Evolutionary conservation across 2,329 filamentous ascomycete species (phyloP), one percentile per base, ranked within the genome.

Genomic region (Penicillium nordicum): DNA sequence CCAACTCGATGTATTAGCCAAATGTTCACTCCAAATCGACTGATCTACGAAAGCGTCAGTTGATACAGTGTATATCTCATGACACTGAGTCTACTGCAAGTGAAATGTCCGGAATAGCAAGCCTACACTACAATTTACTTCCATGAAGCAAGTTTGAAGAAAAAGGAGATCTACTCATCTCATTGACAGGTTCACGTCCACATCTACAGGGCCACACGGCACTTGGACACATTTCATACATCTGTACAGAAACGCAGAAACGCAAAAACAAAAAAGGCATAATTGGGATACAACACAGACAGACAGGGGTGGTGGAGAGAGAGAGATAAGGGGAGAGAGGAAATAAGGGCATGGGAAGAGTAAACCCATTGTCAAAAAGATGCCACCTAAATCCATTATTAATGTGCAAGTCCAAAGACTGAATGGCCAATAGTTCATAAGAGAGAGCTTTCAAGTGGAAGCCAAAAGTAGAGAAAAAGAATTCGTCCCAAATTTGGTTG

Each of bases 301-400:
- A 53, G 44, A 59, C 23, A 54, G 51, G 25, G 32, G n/a, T 29
- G 30, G 32, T 30, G 30, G 43, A 14, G 18, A 49, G 41, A 44
- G 45, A 57, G 43, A 54, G 49, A 52, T 4, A 42, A 27, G 29
- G 36, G 47, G 49, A 55, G 37, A 45, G 40, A 21, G 37, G 48
- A 54, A 51, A 50, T 59, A 50, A 55, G 50, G 53, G 57, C 44
- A 38, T 50, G n/a, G 49, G 49, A 7, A 14, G 6, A 14, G 6
- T 9, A 27, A 40, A 25, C 50, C 59, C 58, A 52, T 57, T 41
- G 53, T 51, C 60, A 49, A 58, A 52, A 52, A 47, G 44, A 60
- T 60, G 50, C 56, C 58, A 63, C 62, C 55, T 59, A 62, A 46
- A 27, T 57, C 61, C 62, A 62, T 58, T 55, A 65, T 54, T 53